A percentile compares a stretch with the other conserved stretches of the same genome.
Conservation (phyloP, 495 filamentous ascomycete genomes). For the Penicillium riverlandense region DNA sequence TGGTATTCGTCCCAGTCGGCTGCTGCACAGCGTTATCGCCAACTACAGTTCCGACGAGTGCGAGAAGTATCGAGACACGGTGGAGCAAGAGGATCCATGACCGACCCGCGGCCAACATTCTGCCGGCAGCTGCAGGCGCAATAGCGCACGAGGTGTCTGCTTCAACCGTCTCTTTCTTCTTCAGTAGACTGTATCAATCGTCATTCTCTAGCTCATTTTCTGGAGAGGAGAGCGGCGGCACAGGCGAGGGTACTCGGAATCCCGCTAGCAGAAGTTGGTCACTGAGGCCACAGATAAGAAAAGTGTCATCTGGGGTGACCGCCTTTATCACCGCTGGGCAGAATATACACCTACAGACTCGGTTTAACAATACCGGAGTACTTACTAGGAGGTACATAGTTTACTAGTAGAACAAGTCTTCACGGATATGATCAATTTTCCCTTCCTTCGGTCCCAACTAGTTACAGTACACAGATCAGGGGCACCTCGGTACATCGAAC, state of each 20-base stretch:
- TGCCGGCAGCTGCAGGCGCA: background rate
- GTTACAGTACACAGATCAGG: constrained; percentile 15
- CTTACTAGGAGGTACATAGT: background rate
- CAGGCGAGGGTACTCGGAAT: no score
- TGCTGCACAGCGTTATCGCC: background rate
- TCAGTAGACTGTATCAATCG: no score
- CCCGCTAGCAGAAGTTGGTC: no score
- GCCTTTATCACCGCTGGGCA: no score
- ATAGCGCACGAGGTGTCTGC: background rate
- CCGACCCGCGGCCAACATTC: constrained; percentile 12
- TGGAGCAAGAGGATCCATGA: constrained; percentile 6
- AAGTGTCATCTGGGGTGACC: no score
- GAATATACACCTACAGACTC: no score
- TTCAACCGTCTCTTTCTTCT: background rate
- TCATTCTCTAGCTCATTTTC: no score
- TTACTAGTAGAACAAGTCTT: background rate
- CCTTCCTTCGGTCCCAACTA: constrained; percentile 14
- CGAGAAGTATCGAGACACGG: constrained; percentile 3
- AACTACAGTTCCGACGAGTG: constrained; percentile 1
- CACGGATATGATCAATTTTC: constrained; percentile 19
- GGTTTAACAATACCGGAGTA: no score
- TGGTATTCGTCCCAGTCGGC: no score
- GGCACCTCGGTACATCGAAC: constrained; percentile 5
- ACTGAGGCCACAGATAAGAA: no score
- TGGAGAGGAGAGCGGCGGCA: no score